Evolutionary conservation across 345 rosid species (phyloP).

Genomic region (Raphanus sativus): DNA sequence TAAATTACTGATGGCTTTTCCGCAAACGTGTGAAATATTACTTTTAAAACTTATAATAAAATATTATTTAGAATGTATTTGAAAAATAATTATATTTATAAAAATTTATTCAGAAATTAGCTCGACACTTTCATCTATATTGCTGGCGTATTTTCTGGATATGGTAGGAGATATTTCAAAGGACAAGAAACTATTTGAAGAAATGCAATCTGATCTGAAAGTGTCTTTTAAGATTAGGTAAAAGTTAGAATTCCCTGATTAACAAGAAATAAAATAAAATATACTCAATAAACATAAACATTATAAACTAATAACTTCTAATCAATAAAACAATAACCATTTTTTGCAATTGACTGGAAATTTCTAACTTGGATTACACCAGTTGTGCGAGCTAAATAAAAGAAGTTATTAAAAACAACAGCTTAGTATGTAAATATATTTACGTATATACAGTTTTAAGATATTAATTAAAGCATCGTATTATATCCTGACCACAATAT

Average conservation of each 20-base stretch:
- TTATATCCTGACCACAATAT: neutral
- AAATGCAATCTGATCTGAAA: neutral
- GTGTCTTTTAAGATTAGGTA: neutral
- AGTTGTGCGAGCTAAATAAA: neutral
- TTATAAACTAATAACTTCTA: neutral
- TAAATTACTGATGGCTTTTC: neutral
- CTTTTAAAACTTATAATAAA: neutral
- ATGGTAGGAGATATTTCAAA: neutral
- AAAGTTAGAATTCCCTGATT: neutral
- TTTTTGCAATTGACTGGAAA: neutral
- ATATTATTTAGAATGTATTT: neutral
- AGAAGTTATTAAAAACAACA: neutral
- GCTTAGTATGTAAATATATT: neutral
- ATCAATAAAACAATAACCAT: neutral
- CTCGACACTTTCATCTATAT: neutral
- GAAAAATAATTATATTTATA: neutral
- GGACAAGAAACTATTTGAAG: neutral
- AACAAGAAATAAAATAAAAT: neutral
- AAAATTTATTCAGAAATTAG: neutral
- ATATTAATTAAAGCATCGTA: neutral
- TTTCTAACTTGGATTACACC: constrained; percentile 5
- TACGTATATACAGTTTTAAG: neutral
- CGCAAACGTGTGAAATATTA: neutral
- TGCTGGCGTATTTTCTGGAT: neutral
- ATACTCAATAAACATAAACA: neutral